Evolutionary conservation across 2,329 filamentous ascomycete genomes (phyloP), one percentile per base, ranked within the genome.

Genomic region (Mycosphaerelloides madeirae): DNA sequence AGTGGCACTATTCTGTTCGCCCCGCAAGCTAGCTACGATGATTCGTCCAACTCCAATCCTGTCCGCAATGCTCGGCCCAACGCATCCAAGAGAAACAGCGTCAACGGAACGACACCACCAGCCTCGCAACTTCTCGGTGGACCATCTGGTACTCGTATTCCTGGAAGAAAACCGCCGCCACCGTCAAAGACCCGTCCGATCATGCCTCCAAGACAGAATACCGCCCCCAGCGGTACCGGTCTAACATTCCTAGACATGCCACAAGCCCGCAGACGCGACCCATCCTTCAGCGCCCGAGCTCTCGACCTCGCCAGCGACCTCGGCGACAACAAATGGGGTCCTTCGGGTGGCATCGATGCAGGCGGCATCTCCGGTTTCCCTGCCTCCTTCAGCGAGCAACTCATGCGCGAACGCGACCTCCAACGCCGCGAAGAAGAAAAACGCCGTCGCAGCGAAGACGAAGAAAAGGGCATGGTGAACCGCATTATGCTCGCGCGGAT

Each of bases 1-100:
- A 85, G 81, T 15, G 87, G 83, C 55, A 95, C 90, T 0, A 89
- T 94, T 42, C 72, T 95, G 1, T 95, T 85, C 67, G 89, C 86
- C 28, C 89, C 89, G n/a, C 50, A 51, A 31, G 39, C 53, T 15
- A 41, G 33, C 31, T 49, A 49, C 49, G 58, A 49, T 48, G 58
- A 65, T 29, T 65, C 66, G 3, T 64, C 67, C 6, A 60, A 66
- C 2, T 55, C 67, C 2, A 66, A 69, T 7, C 46, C 48, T 1
- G 20, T 41, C 8, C 48, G 48, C 9, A 38, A 42, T 12, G 42
- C 50, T n/a, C 55, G 56, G 8, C 53, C 53, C 12, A 28, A 41
- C 4, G 54, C 54, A 2, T 48, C 53, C n/a, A 60, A 54, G 42
- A 67, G 54, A 13, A 50, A 46, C 38, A 54, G 53, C 38, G 52